Percentiles rank a stretch among this genome's conserved stretches.
These are phyloP conservation scores for Neurospora sp. DNA, from an alignment of 2,329 filamentous ascomycete species.

Conservation along the genomic window DNA sequence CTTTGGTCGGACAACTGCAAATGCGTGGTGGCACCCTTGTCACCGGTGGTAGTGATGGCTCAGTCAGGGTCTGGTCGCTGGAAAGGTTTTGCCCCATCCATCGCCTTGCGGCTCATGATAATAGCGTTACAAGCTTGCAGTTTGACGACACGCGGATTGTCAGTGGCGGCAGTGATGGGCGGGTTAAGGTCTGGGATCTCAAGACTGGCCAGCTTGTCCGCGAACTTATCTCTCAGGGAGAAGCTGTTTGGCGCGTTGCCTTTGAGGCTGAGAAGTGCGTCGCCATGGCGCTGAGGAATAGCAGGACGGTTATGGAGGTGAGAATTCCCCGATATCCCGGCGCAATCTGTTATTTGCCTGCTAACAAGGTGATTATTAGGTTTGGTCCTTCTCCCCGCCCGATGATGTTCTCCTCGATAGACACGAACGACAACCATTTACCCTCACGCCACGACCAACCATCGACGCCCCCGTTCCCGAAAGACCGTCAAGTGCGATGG, in stretches of 20 bases:
- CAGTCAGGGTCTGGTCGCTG: slow-evolving; percentile 91
- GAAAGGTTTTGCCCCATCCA: slow-evolving; percentile 88
- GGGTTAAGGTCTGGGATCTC: slow-evolving; percentile 97
- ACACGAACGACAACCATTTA: slow-evolving; percentile 33
- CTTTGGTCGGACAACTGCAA: slow-evolving; percentile 89
- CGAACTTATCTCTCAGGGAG: slow-evolving; percentile 82
- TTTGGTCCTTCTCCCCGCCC: slow-evolving; percentile 90
- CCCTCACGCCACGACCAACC: slow-evolving; percentile 39
- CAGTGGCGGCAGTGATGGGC: slow-evolving; percentile 91
- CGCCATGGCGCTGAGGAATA: slow-evolving; percentile 77
- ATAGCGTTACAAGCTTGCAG: slow-evolving; percentile 94
- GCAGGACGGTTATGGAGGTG: slow-evolving; percentile 95
- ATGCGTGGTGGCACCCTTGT: slow-evolving; percentile 92
- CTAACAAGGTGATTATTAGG: slow-evolving; percentile 41
- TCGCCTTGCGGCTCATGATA: slow-evolving; percentile 90
- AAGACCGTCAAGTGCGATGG: slow-evolving; percentile 42
- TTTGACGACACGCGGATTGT: slow-evolving; percentile 95
- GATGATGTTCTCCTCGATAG: slow-evolving; percentile 53
- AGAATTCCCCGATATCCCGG: slow-evolving; percentile 22
- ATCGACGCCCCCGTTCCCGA: slow-evolving; percentile 33
- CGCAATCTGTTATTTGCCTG: neutral
- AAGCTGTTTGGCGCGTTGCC: slow-evolving; percentile 94
- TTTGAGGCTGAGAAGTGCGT: slow-evolving; percentile 99
- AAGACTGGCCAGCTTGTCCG: slow-evolving; percentile 84
- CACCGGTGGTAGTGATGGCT: slow-evolving; percentile 91